A percentile compares a stretch with the other conserved stretches of the same genome.
Evolutionary conservation across 2,329 filamentous ascomycete species (phyloP).

Genomic region (Sarocladium strictum): DNA sequence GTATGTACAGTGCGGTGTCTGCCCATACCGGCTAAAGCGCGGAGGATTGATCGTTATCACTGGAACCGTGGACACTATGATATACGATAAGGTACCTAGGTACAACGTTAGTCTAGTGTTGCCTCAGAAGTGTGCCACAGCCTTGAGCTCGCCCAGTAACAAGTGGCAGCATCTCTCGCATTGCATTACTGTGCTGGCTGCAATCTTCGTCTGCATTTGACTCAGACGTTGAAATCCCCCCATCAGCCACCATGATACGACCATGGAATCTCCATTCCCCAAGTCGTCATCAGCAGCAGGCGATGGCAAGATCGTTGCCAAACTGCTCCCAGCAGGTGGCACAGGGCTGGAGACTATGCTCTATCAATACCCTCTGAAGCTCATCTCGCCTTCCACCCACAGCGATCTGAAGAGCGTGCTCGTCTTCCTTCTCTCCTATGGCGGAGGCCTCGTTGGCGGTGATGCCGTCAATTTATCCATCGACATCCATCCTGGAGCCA

Average conservation of each 20-base stretch:
- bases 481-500: conserved; percentile 56
- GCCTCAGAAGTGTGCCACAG: no score
- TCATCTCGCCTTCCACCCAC: conserved; percentile 73
- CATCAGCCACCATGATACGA: conserved; percentile 10
- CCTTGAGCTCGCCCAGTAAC: no score
- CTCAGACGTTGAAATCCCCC: no score
- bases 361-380: conserved; percentile 92
- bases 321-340: conserved; percentile 62
- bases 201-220: no score
- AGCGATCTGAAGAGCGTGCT: conserved; percentile 62
- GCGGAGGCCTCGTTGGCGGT: conserved; percentile 84
- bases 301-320: conserved; percentile 69
- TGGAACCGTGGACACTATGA: no score
- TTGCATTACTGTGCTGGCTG: no score
- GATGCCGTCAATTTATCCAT: conserved; percentile 74
- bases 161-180: neutral
- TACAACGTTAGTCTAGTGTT: no score
- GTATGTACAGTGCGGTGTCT: no score
- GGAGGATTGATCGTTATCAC: neutral
- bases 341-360: conserved; percentile 69
- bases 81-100: no score
- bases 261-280: conserved; percentile 67
- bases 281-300: conserved; percentile 68
- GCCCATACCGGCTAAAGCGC: neutral
- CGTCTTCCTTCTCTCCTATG: conserved; percentile 89